Evolutionary conservation across 805 yeast species (phyloP), one percentile per base, ranked within the genome.

Genomic region (Wickerhamiella australiensis): DNA sequence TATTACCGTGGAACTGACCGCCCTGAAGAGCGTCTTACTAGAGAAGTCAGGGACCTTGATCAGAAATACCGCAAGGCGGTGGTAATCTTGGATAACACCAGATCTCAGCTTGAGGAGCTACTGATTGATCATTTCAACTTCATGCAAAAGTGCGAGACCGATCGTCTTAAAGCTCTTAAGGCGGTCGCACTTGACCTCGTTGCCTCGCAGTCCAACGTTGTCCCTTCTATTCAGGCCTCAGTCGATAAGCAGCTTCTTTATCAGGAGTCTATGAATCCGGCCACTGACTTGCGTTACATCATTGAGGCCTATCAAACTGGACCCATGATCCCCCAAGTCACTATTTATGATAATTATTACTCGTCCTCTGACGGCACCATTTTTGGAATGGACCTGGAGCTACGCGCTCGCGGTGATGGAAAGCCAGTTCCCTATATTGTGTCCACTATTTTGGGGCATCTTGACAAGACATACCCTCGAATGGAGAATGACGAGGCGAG

Each of bases 61-160:
- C 58, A 64, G 15, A 69, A 69, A 50, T 81, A 82, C 64, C 74
- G 69, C 51, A 68, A 68, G 42, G 71, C 74, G 47, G 79, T 84
- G 8, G 64, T 68, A 42, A 74, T 72, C 36, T 68, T 84, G 54
- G 95, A 85, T 59, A 69, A 71, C 41, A 63, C 76, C 12, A 72
- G 94, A 52, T 82, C 92, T 62, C 78, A 77, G 43, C 70, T 84
- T 43, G 95, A 86, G 63, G 90, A 82, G 59, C 48, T 57, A 7
- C 70, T 82, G 50, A 74, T 81, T 62, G 88, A 81, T 56, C 88
- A 83, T 59, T 68, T 81, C 46, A 65, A 79, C 20, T 84, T 81
- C 61, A 78, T 85, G 84, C 90, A 85, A 61, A 75, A 79, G 57
- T 85, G 92, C 66, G 95, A 85, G 65, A 63, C 76, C 31, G 94